These are phyloP conservation scores for Penicillium coffeae DNA, from an alignment of 495 filamentous ascomycete species.

Conservation along the genomic window DNA sequence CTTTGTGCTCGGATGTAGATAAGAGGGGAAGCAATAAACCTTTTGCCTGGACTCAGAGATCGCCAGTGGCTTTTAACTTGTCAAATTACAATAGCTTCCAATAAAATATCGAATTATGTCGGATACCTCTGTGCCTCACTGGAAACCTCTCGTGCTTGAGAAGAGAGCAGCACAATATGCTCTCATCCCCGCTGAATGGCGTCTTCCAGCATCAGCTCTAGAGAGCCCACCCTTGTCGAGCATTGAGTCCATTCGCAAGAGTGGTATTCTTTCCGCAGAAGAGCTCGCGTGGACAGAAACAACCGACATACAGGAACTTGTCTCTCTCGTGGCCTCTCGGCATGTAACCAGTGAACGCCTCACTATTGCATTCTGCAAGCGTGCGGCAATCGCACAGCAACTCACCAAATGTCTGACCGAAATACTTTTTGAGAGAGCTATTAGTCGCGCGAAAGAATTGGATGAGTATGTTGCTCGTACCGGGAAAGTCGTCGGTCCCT, in stretches of 20 bases:
- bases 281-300: conserved; percentile 50
- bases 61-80: too few species aligned
- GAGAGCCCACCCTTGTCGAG: conserved; percentile 8
- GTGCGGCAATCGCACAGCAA: conserved; percentile 55
- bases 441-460: conserved; percentile 31
- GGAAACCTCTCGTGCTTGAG: conserved; percentile 8
- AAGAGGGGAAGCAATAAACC: too few species aligned
- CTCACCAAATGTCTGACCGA: conserved; percentile 59
- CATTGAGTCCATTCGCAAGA: conserved; percentile 17
- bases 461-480: conserved; percentile 35
- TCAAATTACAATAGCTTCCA: too few species aligned
- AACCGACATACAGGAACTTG: conserved; percentile 34
- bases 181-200: conserved; percentile 24
- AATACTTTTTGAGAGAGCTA: conserved; percentile 49
- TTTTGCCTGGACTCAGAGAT: too few species aligned
- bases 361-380: conserved; percentile 55
- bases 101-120: conserved; percentile 6
- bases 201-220: conserved; percentile 5
- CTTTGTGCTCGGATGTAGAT: too few species aligned
- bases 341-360: conserved; percentile 20
- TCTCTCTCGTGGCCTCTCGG: conserved; percentile 14
- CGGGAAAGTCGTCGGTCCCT: conserved; percentile 49
- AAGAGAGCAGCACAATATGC: conserved; percentile 17
- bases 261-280: conserved; percentile 38
- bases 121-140: conserved; percentile 1